Conservation (phyloP, 1,284 basidiomycete genomes). For the Vanrija humicola region DNA sequence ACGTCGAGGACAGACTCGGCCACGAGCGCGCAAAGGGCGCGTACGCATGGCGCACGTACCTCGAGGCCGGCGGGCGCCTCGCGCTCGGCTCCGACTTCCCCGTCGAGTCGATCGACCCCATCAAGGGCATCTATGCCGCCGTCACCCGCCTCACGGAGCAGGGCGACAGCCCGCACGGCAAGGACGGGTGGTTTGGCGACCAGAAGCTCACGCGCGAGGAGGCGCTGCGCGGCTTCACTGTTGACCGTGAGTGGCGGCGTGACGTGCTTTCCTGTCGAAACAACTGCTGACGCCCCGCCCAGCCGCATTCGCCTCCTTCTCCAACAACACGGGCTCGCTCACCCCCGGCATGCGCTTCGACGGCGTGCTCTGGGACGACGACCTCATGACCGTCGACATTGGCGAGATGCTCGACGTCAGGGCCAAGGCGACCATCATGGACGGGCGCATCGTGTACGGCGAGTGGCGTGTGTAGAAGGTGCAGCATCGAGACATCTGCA, state of each 20-base stretch:
- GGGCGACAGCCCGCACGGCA: constrained; percentile 76
- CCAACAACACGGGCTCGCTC: constrained; percentile 62
- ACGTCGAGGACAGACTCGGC: constrained; percentile 75
- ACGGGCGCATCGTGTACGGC: constrained; percentile 64
- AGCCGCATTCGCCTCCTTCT: constrained; percentile 78
- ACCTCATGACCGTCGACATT: constrained; percentile 66
- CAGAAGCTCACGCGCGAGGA: constrained; percentile 70
- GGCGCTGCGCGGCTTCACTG: constrained; percentile 67
- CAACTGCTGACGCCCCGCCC: background rate
- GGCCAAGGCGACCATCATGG: constrained; percentile 71
- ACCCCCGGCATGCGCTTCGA: constrained; percentile 74
- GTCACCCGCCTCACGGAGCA: constrained; percentile 65
- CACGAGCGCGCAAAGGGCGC: constrained; percentile 73
- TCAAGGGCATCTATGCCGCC: constrained; percentile 77
- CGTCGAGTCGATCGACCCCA: constrained; percentile 59
- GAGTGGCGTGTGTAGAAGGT: constrained; percentile 1
- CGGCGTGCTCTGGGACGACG: constrained; percentile 71
- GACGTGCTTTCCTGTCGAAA: background rate
- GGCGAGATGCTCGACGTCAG: constrained; percentile 65
- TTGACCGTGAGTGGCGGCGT: constrained; percentile 53
- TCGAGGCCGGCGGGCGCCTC: constrained; percentile 58
- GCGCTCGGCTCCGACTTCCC: constrained; percentile 89
- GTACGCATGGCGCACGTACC: constrained; percentile 78
- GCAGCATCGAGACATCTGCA: too few relatives aligned
- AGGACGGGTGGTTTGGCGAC: constrained; percentile 69